Evolutionary conservation across 2,329 filamentous ascomycete species (phyloP).

Genomic region (Microcyclospora pomicola): DNA sequence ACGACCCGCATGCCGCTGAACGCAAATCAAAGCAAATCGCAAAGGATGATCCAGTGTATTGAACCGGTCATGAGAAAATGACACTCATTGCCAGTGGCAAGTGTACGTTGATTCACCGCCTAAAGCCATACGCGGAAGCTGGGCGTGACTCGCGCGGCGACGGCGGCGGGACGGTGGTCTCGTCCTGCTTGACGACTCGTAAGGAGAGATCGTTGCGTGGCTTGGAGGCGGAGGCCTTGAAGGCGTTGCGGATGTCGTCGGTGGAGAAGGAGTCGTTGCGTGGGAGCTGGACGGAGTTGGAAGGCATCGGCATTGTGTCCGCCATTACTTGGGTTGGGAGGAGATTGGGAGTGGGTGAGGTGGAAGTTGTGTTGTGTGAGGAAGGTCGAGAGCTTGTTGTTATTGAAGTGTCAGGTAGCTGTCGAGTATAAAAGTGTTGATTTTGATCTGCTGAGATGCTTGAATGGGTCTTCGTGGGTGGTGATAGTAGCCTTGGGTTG

Average conservation of each 20-base stretch:
- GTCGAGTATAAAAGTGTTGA: no score
- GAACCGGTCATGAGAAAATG: no score
- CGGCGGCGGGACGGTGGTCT: slow-evolving; percentile 18
- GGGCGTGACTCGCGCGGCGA: slow-evolving; percentile 18
- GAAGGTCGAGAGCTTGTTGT: no score
- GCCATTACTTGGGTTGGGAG: slow-evolving; percentile 14
- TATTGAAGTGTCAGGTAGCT: no score
- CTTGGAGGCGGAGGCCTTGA: slow-evolving; percentile 20
- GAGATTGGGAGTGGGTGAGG: neutral
- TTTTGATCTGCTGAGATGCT: no score
- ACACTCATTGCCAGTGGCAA: no score
- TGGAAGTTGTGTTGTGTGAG: neutral
- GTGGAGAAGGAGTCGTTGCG: slow-evolving; percentile 25
- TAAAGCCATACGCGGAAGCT: slow-evolving; percentile 12
- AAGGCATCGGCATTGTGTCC: slow-evolving; percentile 20
- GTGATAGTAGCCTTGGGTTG: no score
- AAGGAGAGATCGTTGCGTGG: slow-evolving; percentile 19
- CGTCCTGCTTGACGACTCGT: slow-evolving; percentile 15
- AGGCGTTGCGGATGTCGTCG: slow-evolving; percentile 21
- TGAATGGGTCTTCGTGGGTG: no score
- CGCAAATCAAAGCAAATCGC: no score
- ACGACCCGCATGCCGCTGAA: no score
- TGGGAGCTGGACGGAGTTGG: slow-evolving; percentile 11
- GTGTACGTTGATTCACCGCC: no score
- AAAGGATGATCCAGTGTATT: no score